A percentile compares a stretch with the other conserved stretches of the same genome.
Evolutionary conservation across 2,329 filamentous ascomycete species (phyloP).

Genomic region (Periglandula ipomoeae): DNA sequence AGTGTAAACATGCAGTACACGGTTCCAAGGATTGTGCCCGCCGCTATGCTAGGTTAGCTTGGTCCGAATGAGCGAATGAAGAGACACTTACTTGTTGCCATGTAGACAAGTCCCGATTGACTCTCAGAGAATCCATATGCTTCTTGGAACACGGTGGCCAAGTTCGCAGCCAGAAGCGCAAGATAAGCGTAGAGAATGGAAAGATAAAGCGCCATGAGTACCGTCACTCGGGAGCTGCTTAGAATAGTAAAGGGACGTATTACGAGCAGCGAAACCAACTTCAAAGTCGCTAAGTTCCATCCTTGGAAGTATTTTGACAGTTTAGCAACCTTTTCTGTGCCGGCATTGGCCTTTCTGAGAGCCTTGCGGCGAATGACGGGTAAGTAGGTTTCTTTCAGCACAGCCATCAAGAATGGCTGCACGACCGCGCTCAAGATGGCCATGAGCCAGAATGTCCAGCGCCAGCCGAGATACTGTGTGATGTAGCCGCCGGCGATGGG

Average conservation of each 20-base stretch:
- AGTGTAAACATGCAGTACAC: too few species aligned
- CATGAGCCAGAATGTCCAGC: neutral
- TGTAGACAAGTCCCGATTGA: neutral
- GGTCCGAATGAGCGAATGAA: too few species aligned
- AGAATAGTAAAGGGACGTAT: neutral
- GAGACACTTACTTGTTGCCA: too few species aligned
- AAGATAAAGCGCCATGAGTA: neutral
- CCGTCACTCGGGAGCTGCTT: neutral
- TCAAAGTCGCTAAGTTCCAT: too few species aligned
- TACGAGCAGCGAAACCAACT: neutral
- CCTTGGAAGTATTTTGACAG: too few species aligned
- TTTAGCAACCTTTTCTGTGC: too few species aligned
- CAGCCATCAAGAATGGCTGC: too few species aligned
- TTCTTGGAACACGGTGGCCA: neutral
- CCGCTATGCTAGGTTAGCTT: too few species aligned
- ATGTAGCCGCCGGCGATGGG: neutral
- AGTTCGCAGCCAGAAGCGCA: neutral
- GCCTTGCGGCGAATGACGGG: neutral
- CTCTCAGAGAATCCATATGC: neutral
- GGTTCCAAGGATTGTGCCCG: too few species aligned
- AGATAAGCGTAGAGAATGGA: neutral
- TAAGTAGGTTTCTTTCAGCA: too few species aligned
- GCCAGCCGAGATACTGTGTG: neutral
- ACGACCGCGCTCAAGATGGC: too few species aligned
- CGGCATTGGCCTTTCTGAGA: too few species aligned